phyloP scores from a whole-genome alignment of 257 asterid genomes.

The Nicotiana tabacum region DNA sequence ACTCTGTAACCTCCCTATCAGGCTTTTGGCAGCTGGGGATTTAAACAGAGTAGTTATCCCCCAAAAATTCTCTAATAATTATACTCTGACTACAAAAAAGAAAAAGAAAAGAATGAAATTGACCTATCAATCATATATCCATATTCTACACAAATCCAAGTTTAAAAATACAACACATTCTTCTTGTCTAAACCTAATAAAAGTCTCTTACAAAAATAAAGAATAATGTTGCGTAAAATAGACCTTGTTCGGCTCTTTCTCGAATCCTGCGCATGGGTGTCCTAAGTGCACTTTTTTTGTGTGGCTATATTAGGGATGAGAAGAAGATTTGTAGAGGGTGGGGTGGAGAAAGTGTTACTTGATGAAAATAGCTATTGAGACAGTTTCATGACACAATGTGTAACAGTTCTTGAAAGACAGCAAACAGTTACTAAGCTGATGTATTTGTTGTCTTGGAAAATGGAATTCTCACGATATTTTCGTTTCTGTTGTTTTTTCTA shows the following conservation, averaged over 20 bases:
- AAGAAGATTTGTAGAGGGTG: background rate
- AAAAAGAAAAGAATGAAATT: background rate
- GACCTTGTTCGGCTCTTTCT: too few species aligned
- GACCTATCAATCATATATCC: background rate
- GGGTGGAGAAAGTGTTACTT: background rate
- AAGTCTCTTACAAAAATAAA: too few species aligned
- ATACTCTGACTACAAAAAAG: background rate
- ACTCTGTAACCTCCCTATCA: background rate
- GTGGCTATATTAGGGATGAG: background rate
- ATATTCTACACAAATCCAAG: background rate
- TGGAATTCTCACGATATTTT: background rate
- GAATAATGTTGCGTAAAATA: too few species aligned
- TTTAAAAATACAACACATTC: background rate
- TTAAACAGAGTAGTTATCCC: background rate
- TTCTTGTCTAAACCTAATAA: background rate
- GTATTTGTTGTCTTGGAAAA: background rate
- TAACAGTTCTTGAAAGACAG: conserved; percentile 30
- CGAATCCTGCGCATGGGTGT: too few species aligned
- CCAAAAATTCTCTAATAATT: conserved; percentile 1
- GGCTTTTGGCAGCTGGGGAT: background rate
- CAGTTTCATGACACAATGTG: conserved; percentile 29
- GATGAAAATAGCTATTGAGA: conserved; percentile 12
- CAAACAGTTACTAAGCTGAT: conserved; percentile 22
- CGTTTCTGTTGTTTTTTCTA: background rate
- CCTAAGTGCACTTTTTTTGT: too few species aligned